Percentiles rank a stretch among this genome's conserved stretches.
phyloP scores from a whole-genome alignment of 108 stramenopile genomes.

The Parietichytrium sp. region DNA sequence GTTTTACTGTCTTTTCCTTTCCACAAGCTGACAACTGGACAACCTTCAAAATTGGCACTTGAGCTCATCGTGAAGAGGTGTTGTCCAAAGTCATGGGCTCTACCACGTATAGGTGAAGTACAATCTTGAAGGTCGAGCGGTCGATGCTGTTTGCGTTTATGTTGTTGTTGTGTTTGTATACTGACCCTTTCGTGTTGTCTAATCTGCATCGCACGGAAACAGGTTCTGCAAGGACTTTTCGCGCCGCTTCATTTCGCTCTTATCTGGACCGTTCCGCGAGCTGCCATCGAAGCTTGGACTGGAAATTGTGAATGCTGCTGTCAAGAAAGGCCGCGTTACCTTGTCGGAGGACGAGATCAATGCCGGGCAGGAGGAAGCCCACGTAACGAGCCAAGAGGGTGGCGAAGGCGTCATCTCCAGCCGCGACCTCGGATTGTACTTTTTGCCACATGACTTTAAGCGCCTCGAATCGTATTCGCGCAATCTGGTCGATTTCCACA shows the following conservation, averaged over 20 bases:
- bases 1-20: too few species aligned
- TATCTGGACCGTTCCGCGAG: conserved; percentile 77
- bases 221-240: conserved; percentile 85
- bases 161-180: too few species aligned
- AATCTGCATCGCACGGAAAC: too few species aligned
- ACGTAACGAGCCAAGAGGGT: too few species aligned
- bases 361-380: conserved; percentile 44
- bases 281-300: conserved; percentile 76
- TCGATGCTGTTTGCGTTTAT: too few species aligned
- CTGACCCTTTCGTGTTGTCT: too few species aligned
- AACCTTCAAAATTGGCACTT: too few species aligned
- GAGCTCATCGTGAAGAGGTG: too few species aligned
- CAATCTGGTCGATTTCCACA: conserved; percentile 96
- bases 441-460: conserved; percentile 91
- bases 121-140: too few species aligned
- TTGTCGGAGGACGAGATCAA: background rate
- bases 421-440: conserved; percentile 72
- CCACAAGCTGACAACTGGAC: too few species aligned
- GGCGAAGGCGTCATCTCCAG: conserved; percentile 60
- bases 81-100: too few species aligned
- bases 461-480: conserved; percentile 92
- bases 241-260: conserved; percentile 76
- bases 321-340: conserved; percentile 37
- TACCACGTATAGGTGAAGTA: too few species aligned
- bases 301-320: conserved; percentile 63